A percentile compares a stretch with the other conserved stretches of the same genome.
Conservation (phyloP, 257 asterid species). For the Fraxinus excelsior region DNA sequence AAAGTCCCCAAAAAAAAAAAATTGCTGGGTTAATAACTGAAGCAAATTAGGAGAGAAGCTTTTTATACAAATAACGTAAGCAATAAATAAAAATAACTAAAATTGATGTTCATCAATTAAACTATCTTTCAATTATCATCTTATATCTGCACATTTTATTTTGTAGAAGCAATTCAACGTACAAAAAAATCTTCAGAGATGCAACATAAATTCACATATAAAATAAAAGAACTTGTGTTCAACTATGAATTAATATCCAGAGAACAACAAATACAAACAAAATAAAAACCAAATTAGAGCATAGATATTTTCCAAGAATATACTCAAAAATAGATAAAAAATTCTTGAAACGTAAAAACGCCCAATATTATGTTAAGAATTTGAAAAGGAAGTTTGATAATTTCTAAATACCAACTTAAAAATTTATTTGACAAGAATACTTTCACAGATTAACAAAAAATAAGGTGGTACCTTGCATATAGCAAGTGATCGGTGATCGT, state of each 20-base stretch:
- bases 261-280: background rate
- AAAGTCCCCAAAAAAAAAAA: no score
- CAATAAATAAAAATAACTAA: background rate
- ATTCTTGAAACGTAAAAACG: background rate
- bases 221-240: background rate
- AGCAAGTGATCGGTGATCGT: conserved; percentile 55
- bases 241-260: background rate
- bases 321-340: background rate
- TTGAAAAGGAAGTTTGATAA: background rate
- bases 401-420: background rate
- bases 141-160: background rate
- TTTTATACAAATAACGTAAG: no score
- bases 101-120: background rate
- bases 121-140: background rate
- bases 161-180: background rate
- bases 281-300: background rate
- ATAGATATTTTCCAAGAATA: background rate
- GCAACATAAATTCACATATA: background rate
- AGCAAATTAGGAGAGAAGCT: no score
- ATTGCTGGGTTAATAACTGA: no score
- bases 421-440: background rate
- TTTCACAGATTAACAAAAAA: background rate
- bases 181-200: background rate
- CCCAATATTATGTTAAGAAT: background rate
- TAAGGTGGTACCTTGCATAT: conserved; percentile 50